Evolutionary conservation across 352 stramenopile species (phyloP).

Genomic region (Blastocystis sp.): DNA sequence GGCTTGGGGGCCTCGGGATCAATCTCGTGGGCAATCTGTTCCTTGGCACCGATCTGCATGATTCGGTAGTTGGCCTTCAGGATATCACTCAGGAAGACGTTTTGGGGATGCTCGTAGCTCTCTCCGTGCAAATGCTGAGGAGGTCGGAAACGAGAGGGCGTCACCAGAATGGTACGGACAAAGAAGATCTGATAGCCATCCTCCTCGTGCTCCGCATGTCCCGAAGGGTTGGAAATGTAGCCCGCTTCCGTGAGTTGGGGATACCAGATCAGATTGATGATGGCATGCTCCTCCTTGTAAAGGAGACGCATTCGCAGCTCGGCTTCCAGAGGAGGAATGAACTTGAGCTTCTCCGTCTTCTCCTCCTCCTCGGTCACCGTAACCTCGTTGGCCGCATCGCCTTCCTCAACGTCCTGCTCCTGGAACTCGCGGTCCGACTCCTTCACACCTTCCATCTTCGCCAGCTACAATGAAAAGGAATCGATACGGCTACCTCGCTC

Average conservation of each 20-base stretch:
- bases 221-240: conserved; percentile 60
- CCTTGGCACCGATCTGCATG: conserved; percentile 65
- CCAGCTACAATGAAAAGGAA: no score
- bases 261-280: conserved; percentile 81
- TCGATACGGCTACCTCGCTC: conserved; percentile 56
- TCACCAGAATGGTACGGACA: conserved; percentile 81
- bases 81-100: conserved; percentile 84
- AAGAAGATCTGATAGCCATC: conserved; percentile 59
- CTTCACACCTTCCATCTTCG: conserved; percentile 50
- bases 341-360: conserved; percentile 69
- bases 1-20: conserved; percentile 14
- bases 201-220: conserved; percentile 11
- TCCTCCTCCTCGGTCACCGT: not conserved
- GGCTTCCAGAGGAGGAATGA: conserved; percentile 83
- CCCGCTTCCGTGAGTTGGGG: conserved; percentile 36
- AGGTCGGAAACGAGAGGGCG: conserved; percentile 91
- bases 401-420: conserved; percentile 65
- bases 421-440: conserved; percentile 69
- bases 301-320: conserved; percentile 84
- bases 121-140: conserved; percentile 85
- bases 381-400: conserved; percentile 58
- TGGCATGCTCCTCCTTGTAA: conserved; percentile 78
- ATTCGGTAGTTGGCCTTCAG: conserved; percentile 79
- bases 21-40: conserved; percentile 44
- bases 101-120: conserved; percentile 92